These are phyloP conservation scores for Candida vartiovaarae DNA, from an alignment of 805 yeast genomes.

Conservation along the genomic window DNA sequence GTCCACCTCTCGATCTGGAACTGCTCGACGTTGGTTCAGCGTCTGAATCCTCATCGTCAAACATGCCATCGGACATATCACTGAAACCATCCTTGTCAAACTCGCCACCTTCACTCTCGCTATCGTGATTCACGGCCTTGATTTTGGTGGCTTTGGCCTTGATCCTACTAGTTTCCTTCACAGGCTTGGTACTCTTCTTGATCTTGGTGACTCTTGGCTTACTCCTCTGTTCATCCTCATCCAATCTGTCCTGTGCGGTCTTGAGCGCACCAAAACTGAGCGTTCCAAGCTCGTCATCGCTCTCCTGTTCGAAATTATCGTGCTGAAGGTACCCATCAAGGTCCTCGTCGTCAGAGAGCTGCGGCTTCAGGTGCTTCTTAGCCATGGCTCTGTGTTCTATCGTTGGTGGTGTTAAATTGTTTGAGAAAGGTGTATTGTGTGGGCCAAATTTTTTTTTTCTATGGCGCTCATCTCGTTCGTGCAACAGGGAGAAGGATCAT, in stretches of 20 bases:
- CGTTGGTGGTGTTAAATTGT: background rate
- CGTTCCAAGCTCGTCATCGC: conserved; percentile 37
- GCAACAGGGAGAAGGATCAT: too few relatives aligned
- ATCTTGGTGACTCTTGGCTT: background rate
- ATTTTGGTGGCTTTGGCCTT: conserved; percentile 2
- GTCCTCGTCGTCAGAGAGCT: conserved; percentile 17
- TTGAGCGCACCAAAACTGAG: conserved; percentile 62
- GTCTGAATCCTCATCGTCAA: conserved; percentile 25
- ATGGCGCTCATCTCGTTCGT: too few relatives aligned
- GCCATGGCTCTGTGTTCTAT: conserved; percentile 5
- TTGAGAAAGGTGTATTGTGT: too few relatives aligned
- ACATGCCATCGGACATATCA: conserved; percentile 30
- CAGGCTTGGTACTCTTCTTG: background rate
- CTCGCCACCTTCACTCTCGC: conserved; percentile 4
- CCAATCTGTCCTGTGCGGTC: conserved; percentile 44
- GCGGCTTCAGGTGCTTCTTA: conserved; percentile 12
- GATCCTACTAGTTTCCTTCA: conserved; percentile 1
- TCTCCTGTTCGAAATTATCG: conserved; percentile 15
- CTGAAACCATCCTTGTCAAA: conserved; percentile 8
- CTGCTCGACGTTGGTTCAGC: conserved; percentile 10
- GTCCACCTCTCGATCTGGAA: background rate
- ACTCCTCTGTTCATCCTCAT: conserved; percentile 12
- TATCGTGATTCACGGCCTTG: conserved; percentile 12
- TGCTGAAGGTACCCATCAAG: conserved; percentile 10
- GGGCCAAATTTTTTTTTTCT: too few relatives aligned